Conservation (phyloP, 2,329 filamentous ascomycete genomes). For the Fusarium sp. region DNA sequence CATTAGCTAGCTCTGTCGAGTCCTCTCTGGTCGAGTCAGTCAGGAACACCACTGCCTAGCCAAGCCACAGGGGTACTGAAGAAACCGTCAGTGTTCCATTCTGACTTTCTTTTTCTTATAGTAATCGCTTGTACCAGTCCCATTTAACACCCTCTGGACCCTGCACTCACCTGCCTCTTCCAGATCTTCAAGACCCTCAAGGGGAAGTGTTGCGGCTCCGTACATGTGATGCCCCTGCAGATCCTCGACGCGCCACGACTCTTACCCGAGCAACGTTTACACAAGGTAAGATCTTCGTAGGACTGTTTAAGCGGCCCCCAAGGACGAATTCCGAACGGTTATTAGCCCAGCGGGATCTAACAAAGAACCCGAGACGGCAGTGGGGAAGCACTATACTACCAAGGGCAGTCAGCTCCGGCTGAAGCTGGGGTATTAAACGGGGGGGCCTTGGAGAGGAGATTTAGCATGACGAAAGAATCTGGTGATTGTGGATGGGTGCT, state of each 20-base stretch:
- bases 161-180: not conserved
- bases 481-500: not conserved
- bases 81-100: not conserved
- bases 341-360: not conserved
- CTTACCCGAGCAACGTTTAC: not conserved
- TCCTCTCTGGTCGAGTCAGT: not conserved
- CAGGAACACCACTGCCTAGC: not conserved
- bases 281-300: not conserved
- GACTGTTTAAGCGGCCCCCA: not conserved
- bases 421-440: not conserved
- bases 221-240: not conserved
- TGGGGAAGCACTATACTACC: not conserved
- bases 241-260: not conserved
- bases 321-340: not conserved
- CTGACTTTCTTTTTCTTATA: not conserved
- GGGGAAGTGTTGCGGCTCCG: constrained; percentile 2
- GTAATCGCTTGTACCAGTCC: too few species aligned
- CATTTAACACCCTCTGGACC: too few species aligned
- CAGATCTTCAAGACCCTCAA: not conserved
- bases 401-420: not conserved
- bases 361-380: not conserved
- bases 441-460: not conserved
- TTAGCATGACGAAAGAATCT: not conserved
- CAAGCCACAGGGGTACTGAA: not conserved
- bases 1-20: not conserved